A percentile compares a stretch with the other conserved stretches of the same genome.
Conservation (phyloP, 1,284 basidiomycete genomes). For the Marasmius sp. region DNA sequence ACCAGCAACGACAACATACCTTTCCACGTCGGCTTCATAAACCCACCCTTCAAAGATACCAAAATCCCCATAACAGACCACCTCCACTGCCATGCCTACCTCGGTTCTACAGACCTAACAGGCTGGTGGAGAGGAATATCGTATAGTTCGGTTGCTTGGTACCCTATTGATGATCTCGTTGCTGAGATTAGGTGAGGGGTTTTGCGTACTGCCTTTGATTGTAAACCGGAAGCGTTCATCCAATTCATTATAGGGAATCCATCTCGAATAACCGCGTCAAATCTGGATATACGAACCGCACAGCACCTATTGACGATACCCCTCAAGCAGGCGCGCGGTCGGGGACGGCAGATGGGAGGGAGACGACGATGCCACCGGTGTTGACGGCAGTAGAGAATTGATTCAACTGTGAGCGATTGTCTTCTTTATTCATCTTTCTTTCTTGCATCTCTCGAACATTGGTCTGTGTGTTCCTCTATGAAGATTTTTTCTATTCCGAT, state of each 20-base stretch:
- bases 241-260: conserved; percentile 62
- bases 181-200: conserved; percentile 72
- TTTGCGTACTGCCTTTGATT: conserved; percentile 1
- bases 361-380: conserved; percentile 56
- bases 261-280: conserved; percentile 75
- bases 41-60: conserved; percentile 69
- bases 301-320: conserved; percentile 65
- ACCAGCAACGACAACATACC: conserved; percentile 22
- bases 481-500: no score
- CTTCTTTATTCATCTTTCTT: no score
- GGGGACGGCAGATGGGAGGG: conserved; percentile 63
- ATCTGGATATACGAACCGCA: conserved; percentile 57
- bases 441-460: no score
- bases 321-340: conserved; percentile 65
- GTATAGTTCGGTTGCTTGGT: conserved; percentile 70
- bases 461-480: no score
- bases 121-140: conserved; percentile 73
- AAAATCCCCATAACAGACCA: conserved; percentile 78
- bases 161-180: conserved; percentile 72
- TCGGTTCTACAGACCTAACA: conserved; percentile 58
- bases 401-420: no score
- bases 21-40: conserved; percentile 73
- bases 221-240: no score
- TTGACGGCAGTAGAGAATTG: no score
- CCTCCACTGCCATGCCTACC: conserved; percentile 72